phyloP scores from a whole-genome alignment of 495 filamentous ascomycete species.

The Penicillium angulare region DNA sequence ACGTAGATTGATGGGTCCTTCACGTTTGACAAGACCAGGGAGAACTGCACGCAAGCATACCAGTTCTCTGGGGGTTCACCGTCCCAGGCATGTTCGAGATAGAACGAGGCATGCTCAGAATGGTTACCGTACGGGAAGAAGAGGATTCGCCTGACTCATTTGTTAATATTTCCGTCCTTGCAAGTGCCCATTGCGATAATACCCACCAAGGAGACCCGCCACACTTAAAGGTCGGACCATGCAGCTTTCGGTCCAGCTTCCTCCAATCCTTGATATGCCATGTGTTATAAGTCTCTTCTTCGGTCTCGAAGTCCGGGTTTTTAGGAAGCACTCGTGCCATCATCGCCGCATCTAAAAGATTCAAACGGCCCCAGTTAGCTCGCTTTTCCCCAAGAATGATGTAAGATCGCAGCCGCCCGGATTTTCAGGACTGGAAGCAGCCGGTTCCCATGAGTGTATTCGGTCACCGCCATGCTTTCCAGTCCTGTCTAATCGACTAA shows the following conservation, averaged over 20 bases:
- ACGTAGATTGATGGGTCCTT: constrained; percentile 78
- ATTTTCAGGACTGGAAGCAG: background rate
- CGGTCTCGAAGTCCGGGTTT: constrained; percentile 69
- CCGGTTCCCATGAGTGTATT: background rate
- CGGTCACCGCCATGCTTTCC: background rate
- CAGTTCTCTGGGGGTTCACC: constrained; percentile 77
- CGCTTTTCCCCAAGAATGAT: background rate
- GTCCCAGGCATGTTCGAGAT: constrained; percentile 89
- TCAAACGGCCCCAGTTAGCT: constrained; percentile 20
- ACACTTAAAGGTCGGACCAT: constrained; percentile 84
- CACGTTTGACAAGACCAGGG: constrained; percentile 87
- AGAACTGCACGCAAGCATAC: constrained; percentile 96
- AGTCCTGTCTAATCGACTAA: background rate
- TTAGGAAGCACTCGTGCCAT: constrained; percentile 71
- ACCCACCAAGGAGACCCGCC: constrained; percentile 85
- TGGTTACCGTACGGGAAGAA: constrained; percentile 96
- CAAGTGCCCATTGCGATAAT: background rate
- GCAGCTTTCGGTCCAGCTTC: constrained; percentile 67
- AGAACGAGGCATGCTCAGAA: constrained; percentile 87
- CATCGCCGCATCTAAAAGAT: constrained; percentile 72
- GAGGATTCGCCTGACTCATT: constrained; percentile 70
- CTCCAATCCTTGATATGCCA: constrained; percentile 88
- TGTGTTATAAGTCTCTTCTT: constrained; percentile 66
- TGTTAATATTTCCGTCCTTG: constrained; percentile 10
- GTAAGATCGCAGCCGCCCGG: background rate